These are phyloP conservation scores for Apiotrichum akiyoshidainum DNA, from an alignment of 1,284 basidiomycete genomes.

Conservation along the genomic window DNA sequence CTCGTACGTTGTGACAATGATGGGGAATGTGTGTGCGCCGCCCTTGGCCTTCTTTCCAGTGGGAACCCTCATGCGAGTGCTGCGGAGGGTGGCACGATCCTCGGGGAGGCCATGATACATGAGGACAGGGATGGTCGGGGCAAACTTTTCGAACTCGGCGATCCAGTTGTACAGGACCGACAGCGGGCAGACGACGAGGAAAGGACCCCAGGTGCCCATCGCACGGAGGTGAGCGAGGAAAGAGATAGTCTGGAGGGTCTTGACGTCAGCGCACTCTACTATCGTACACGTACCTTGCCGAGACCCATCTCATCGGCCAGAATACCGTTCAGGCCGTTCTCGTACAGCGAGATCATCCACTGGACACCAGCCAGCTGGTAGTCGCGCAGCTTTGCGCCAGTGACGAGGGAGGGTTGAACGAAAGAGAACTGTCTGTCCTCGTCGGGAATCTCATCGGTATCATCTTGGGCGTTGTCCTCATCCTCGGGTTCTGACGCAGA, in stretches of 20 bases:
- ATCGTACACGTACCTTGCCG: constrained; percentile 60
- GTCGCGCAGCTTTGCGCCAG: constrained; percentile 77
- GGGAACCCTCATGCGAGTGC: constrained; percentile 51
- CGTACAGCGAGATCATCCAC: constrained; percentile 91
- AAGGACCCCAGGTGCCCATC: constrained; percentile 69
- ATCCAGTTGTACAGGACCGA: constrained; percentile 91
- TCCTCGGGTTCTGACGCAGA: constrained; percentile 13
- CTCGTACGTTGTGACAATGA: constrained; percentile 84
- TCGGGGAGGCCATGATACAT: constrained; percentile 84
- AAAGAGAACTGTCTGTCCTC: constrained; percentile 41
- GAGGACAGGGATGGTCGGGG: constrained; percentile 63
- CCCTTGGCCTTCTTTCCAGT: constrained; percentile 27
- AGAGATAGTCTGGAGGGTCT: constrained; percentile 91
- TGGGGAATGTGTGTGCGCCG: constrained; percentile 41
- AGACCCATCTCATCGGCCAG: constrained; percentile 82
- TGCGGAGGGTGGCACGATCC: constrained; percentile 71
- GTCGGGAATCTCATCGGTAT: constrained; percentile 8
- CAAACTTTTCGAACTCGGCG: constrained; percentile 80
- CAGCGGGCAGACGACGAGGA: constrained; percentile 85
- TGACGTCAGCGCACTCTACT: background rate
- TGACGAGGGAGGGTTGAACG: constrained; percentile 72
- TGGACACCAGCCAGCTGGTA: constrained; percentile 94
- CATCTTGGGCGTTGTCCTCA: constrained; percentile 19
- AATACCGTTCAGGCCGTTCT: constrained; percentile 93
- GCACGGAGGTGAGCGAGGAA: constrained; percentile 86